Base-by-base conservation (phyloP, 192 early-diverging fungal species). In the Entomortierella chlamydospora region DNA sequence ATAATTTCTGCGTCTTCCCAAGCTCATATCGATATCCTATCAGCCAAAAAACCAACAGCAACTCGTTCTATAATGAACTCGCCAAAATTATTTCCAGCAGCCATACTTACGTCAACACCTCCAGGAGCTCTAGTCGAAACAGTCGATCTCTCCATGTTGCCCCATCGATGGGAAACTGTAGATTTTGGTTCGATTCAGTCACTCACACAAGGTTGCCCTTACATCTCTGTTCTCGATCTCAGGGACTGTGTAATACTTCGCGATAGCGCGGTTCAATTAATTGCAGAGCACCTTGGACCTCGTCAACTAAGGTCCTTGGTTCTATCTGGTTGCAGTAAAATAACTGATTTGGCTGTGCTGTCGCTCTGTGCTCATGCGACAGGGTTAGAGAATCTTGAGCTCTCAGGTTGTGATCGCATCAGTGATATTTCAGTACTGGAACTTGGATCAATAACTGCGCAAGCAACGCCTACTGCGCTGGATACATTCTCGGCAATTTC, bases 81-180 rank as follows among this genome's bases (percentile, higher is more conserved):
- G 15, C 4, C 15, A 47, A 12, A 20, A 47, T 15, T 47, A 41
- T 13, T 41, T 41, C 13, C 39, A 9, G 6, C 23, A n/a, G 23
- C 2, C 23, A 45, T 61, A 3, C 34, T 37, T 2, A 26, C 6
- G 9, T 8, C 4, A n/a, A 47, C 51, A 39, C 67, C 61, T 9
- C 30, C 33, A 30, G 68, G 76, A 20, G 57, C n/a, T 3, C 47
- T 70, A 13, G 76, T 79, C 13, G 11, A 59, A 22, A 53, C 41
- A 7, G 45, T 79, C 52, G 50, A 79, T 58, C 62, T 79, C 10
- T 70, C 76, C 34, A 79, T 79, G 76, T 18, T 79, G 29, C 68
- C 76, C 9, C 76, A 79, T 34, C 76, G 76, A 5, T 79, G 76
- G 76, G 63, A 79, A 2, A 50, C 34, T 13, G 63, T 79, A 1